phyloP scores from a whole-genome alignment of 371 early-diverging fungal species.

The Saksenaea oblongispora region DNA sequence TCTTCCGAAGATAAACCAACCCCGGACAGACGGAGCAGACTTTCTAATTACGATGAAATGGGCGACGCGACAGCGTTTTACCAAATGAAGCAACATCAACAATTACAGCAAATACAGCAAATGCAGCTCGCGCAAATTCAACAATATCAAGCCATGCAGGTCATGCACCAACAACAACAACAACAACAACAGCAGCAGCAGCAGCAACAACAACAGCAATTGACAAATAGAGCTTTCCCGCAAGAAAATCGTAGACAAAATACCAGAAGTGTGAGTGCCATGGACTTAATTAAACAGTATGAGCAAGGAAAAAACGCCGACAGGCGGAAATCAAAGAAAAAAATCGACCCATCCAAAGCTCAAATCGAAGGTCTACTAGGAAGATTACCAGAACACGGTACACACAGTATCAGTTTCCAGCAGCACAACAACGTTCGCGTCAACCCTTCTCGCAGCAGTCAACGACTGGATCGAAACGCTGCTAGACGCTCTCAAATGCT shows the following conservation, averaged over 20 bases:
- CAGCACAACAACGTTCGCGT: slow-evolving; percentile 14
- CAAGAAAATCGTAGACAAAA: slow-evolving; percentile 19
- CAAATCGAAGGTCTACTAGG: slow-evolving; percentile 33
- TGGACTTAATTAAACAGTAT: slow-evolving; percentile 38
- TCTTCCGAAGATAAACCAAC: slow-evolving; percentile 7
- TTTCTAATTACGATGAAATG: neutral
- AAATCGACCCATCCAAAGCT: slow-evolving; percentile 35
- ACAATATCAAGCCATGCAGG: slow-evolving; percentile 34
- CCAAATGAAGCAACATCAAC: slow-evolving; percentile 21
- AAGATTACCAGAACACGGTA: slow-evolving; percentile 25
- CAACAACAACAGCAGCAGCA: slow-evolving; percentile 20
- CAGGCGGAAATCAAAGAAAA: slow-evolving; percentile 21
- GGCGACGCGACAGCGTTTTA: slow-evolving; percentile 1
- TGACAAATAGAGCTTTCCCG: neutral
- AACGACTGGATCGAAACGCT: slow-evolving; percentile 3
- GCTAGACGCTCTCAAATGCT: slow-evolving; percentile 8
- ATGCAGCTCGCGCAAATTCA: slow-evolving; percentile 31
- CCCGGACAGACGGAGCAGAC: slow-evolving; percentile 6
- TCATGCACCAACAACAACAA: slow-evolving; percentile 15
- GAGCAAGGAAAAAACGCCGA: slow-evolving; percentile 33
- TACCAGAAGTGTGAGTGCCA: slow-evolving; percentile 32
- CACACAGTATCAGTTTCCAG: slow-evolving; percentile 34
- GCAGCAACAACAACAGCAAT: neutral
- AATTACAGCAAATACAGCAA: slow-evolving; percentile 20
- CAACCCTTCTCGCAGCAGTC: slow-evolving; percentile 1